Conservation (phyloP, 164 flowering plant genomes). For the Aristolochia contorta region DNA sequence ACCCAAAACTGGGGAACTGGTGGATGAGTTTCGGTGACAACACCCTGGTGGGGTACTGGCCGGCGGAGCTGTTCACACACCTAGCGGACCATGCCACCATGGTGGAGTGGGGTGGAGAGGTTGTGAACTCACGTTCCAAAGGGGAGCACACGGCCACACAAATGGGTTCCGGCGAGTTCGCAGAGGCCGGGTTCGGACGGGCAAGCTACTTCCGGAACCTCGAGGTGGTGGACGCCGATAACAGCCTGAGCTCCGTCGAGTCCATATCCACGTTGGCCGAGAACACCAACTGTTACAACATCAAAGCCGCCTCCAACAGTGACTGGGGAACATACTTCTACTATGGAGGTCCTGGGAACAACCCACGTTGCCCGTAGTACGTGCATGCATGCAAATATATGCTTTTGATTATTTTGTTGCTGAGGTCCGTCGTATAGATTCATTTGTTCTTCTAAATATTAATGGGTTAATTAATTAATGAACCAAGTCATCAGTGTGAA, state of each 20-base stretch:
- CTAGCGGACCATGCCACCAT: slow-evolving; percentile 56
- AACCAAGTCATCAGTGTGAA: neutral
- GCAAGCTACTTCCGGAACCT: slow-evolving; percentile 89
- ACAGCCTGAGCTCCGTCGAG: slow-evolving; percentile 58
- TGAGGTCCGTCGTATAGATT: neutral
- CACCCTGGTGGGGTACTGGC: slow-evolving; percentile 69
- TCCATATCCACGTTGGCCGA: slow-evolving; percentile 67
- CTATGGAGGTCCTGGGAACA: slow-evolving; percentile 96
- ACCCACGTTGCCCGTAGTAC: slow-evolving; percentile 41
- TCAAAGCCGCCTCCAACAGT: slow-evolving; percentile 53
- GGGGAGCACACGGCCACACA: slow-evolving; percentile 64
- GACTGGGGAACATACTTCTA: slow-evolving; percentile 91
- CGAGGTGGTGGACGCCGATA: slow-evolving; percentile 80
- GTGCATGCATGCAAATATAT: too few species aligned
- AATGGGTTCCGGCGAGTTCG: slow-evolving; percentile 78
- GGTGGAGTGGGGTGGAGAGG: slow-evolving; percentile 88
- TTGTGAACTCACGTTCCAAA: slow-evolving; percentile 48
- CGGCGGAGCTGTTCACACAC: slow-evolving; percentile 64
- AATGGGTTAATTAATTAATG: neutral
- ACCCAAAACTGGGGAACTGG: slow-evolving; percentile 73
- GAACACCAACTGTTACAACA: slow-evolving; percentile 82
- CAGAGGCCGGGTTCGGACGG: slow-evolving; percentile 71
- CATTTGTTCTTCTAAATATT: too few species aligned
- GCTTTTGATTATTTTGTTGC: neutral
- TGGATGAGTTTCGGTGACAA: slow-evolving; percentile 68